Evolutionary conservation across 2,329 filamentous ascomycete species (phyloP).

Genomic region (Dactylonectria estremocensis): DNA sequence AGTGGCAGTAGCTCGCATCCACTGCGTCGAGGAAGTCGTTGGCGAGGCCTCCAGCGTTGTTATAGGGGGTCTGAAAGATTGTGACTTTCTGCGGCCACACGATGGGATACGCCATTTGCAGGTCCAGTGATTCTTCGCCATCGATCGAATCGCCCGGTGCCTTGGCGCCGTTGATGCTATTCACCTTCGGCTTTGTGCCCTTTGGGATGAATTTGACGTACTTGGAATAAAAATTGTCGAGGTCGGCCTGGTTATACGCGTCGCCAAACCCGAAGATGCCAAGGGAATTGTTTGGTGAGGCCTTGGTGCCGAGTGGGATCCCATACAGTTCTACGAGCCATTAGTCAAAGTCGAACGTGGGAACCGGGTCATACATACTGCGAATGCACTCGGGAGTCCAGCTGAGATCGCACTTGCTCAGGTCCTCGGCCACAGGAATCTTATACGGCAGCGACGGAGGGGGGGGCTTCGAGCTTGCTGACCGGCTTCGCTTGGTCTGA

Average conservation of each 20-base stretch:
- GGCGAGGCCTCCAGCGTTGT: background rate
- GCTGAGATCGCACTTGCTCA: constrained; percentile 3
- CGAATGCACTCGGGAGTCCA: constrained; percentile 8
- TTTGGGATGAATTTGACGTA: constrained; percentile 6
- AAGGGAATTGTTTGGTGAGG: constrained; percentile 8
- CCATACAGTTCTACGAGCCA: constrained; percentile 2
- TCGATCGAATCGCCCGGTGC: background rate
- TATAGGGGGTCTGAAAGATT: constrained; percentile 7
- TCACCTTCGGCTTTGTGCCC: constrained; percentile 3
- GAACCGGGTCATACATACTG: background rate
- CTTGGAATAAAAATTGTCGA: constrained; percentile 7
- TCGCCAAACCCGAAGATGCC: constrained; percentile 10
- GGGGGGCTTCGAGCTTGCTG: background rate
- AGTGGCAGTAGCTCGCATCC: constrained; percentile 8
- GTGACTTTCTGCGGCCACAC: constrained; percentile 9
- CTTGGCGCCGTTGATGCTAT: constrained; percentile 9
- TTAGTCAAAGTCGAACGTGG: background rate
- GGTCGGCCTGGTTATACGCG: constrained; percentile 6
- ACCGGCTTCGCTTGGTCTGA: background rate
- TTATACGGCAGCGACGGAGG: background rate
- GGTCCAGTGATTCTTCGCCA: background rate
- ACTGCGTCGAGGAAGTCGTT: constrained; percentile 14
- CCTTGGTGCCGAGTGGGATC: constrained; percentile 8
- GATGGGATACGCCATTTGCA: constrained; percentile 15
- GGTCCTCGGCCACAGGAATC: background rate